Percentiles rank a stretch among this genome's conserved stretches.
These are phyloP conservation scores for Aspergillus heteromorphus DNA, from an alignment of 495 filamentous ascomycete genomes.

Conservation along the genomic window DNA sequence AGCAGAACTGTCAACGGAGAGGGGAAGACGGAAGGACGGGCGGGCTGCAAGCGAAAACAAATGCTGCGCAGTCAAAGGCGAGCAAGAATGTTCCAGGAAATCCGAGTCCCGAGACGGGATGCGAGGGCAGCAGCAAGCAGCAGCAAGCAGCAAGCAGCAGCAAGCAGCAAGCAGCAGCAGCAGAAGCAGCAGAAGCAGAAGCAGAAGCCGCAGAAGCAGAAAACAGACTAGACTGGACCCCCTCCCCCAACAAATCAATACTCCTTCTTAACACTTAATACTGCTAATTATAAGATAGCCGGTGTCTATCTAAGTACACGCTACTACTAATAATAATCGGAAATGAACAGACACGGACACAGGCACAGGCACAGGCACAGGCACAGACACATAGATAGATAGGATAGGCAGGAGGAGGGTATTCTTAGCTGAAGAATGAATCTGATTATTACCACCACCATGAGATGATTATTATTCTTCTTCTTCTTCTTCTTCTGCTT, in stretches of 20 bases:
- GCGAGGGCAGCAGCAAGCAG: not conserved
- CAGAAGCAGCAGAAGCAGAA: not conserved
- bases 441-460: not conserved
- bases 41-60: slow-evolving; percentile 17
- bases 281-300: not conserved
- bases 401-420: not conserved
- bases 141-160: no score
- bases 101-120: not conserved
- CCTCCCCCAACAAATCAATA: not conserved
- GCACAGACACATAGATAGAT: not conserved
- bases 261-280: not conserved
- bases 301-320: not conserved
- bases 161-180: not conserved
- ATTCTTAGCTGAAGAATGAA: no score
- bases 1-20: slow-evolving; percentile 20
- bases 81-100: slow-evolving; percentile 5
- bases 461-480: not conserved
- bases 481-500: not conserved
- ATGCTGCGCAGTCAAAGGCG: not conserved
- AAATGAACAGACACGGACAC: not conserved
- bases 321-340: not conserved
- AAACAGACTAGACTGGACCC: no score
- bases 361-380: no score
- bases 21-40: slow-evolving; percentile 1
- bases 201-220: not conserved